These are phyloP conservation scores for Aureobasidium musti DNA, from an alignment of 2,329 filamentous ascomycete genomes.

Conservation along the genomic window DNA sequence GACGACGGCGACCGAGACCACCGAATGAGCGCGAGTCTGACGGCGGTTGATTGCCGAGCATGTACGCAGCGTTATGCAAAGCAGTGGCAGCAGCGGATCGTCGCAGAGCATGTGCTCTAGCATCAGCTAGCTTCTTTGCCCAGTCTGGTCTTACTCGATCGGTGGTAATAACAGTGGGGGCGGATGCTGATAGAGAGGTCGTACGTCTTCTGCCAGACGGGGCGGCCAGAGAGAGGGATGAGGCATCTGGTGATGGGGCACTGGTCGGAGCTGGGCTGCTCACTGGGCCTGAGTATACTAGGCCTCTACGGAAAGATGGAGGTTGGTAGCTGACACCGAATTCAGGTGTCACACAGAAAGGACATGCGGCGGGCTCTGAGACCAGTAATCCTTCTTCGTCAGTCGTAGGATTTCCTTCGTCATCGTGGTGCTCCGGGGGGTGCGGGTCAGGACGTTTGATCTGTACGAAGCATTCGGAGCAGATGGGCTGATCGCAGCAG, in stretches of 20 bases:
- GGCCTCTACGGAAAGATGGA: slow-evolving; percentile 81
- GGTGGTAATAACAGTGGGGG: slow-evolving; percentile 85
- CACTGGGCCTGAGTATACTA: slow-evolving; percentile 61
- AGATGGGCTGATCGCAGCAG: slow-evolving; percentile 95
- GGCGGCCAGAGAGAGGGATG: slow-evolving; percentile 69
- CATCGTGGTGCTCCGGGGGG: slow-evolving; percentile 71
- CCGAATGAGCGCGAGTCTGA: slow-evolving; percentile 54
- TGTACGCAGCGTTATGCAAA: slow-evolving; percentile 89
- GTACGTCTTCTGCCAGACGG: slow-evolving; percentile 58
- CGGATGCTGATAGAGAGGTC: slow-evolving; percentile 75
- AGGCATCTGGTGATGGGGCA: slow-evolving; percentile 74
- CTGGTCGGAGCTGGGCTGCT: slow-evolving; percentile 53
- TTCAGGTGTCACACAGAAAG: slow-evolving; percentile 92
- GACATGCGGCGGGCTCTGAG: slow-evolving; percentile 88
- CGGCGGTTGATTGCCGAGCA: slow-evolving; percentile 64
- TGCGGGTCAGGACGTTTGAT: slow-evolving; percentile 95
- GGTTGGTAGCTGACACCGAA: slow-evolving; percentile 95
- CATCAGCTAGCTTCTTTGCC: slow-evolving; percentile 83
- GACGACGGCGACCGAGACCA: slow-evolving; percentile 50
- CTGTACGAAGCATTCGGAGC: slow-evolving; percentile 98
- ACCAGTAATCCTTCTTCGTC: slow-evolving; percentile 67
- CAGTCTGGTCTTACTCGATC: slow-evolving; percentile 93
- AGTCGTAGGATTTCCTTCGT: slow-evolving; percentile 41
- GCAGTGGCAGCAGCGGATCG: slow-evolving; percentile 91
- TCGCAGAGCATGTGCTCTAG: slow-evolving; percentile 79